Base-by-base conservation (phyloP, 306 rosid species). In the Cercis canadensis region DNA sequence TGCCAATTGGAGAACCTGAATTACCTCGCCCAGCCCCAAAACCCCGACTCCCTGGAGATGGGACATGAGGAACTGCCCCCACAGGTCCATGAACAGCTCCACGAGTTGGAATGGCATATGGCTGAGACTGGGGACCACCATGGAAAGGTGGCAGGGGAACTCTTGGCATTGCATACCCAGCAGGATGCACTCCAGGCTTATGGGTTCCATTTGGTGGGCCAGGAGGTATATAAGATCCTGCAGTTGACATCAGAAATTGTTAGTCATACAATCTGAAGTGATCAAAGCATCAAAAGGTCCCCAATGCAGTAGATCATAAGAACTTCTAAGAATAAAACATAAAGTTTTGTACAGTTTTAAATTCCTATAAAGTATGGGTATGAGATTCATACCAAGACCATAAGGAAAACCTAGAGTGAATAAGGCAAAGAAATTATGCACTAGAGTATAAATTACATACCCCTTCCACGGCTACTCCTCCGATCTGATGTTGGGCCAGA, bases 81-180 rank as follows among this genome's bases (percentile, higher is more conserved):
- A 95, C 96, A 31, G 99, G 96, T 59, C 99, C 99, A 79, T 95
- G 99, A 34, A 89, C 93, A 46, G 90, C 96, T 70, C 93, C 97
- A 67, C 99, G 99, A 60, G 96, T 83, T 62, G 99, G 99, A 77
- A 95, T 95, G 70, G 97, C 92, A 85, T 95, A 95, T n/a, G 99
- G 97, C 74, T 95, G 99, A 67, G 97, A 92, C n/a, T 90, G 90
- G 17, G 96, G 90, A 65, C 96, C 92, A 46, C 92, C 95, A 66
- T 87, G 98, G 72, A 89, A 95, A 57, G 88, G 88, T 53, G 90
- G 82, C 78, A 91, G 54, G 33, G 99, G 97, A 61, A 88, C 92
- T 74, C 96, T 80, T 45, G 97, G 92, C 77, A 95, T 81, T 64
- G 99, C 87, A 82, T 87, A 95, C 21, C 90, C 99, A 70, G 90